Evolutionary conservation across 2,329 filamentous ascomycete genomes (phyloP).

Genomic region (Septoria petroselini): DNA sequence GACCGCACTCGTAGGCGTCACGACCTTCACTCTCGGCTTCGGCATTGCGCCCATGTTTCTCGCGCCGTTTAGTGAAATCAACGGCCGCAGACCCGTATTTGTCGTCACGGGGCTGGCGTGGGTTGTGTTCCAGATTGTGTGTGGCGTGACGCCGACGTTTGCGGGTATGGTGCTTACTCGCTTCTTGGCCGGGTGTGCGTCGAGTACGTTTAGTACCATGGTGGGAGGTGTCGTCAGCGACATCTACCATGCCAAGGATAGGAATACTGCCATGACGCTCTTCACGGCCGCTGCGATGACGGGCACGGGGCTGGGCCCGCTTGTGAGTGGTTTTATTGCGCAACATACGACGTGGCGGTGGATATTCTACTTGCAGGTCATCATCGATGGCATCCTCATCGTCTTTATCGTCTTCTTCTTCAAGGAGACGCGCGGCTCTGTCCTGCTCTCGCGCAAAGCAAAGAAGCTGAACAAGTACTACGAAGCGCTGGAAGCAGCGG

Average conservation of each 20-base stretch:
- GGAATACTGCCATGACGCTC: constrained; percentile 86
- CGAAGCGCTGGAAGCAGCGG: constrained; percentile 64
- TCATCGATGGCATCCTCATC: constrained; percentile 63
- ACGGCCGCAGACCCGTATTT: constrained; percentile 81
- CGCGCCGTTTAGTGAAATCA: constrained; percentile 77
- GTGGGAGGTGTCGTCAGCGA: constrained; percentile 90
- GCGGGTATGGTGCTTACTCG: constrained; percentile 72
- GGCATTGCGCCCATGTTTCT: constrained; percentile 81
- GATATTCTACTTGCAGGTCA: constrained; percentile 84
- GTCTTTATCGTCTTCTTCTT: constrained; percentile 66
- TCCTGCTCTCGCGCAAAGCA: constrained; percentile 75
- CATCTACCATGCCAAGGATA: constrained; percentile 71
- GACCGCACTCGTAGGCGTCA: constrained; percentile 72
- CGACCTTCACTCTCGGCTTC: constrained; percentile 77
- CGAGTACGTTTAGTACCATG: constrained; percentile 79
- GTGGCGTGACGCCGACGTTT: constrained; percentile 66
- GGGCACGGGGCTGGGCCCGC: constrained; percentile 75
- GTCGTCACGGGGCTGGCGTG: constrained; percentile 69
- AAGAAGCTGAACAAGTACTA: constrained; percentile 74
- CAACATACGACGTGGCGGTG: constrained; percentile 71
- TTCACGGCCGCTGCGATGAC: constrained; percentile 77
- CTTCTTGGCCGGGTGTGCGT: constrained; percentile 74
- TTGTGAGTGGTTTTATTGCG: constrained; percentile 68
- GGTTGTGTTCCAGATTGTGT: constrained; percentile 67
- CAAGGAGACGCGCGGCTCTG: constrained; percentile 76